Percentiles rank a stretch among this genome's conserved stretches.
These are phyloP conservation scores for Astraeus odoratus DNA, from an alignment of 768 basidiomycete genomes.

Conservation along the genomic window DNA sequence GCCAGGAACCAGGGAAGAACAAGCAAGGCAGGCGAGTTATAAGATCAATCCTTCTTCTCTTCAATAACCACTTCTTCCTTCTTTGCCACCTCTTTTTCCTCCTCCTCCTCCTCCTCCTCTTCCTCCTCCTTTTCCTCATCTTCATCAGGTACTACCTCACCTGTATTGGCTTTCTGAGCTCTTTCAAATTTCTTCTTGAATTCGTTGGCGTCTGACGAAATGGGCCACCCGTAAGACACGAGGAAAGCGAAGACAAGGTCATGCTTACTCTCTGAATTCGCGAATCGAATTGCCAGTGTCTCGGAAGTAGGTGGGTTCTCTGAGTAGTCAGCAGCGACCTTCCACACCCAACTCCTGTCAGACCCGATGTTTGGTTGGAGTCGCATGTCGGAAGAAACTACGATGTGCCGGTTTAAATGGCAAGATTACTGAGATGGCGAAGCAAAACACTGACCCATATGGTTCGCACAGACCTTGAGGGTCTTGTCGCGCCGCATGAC, in stretches of 20 bases:
- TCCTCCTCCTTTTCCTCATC: conserved; percentile 4
- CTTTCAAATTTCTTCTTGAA: conserved; percentile 90
- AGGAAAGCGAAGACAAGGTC: neutral
- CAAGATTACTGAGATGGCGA: neutral
- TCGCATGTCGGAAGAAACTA: conserved; percentile 85
- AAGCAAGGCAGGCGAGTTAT: conserved; percentile 12
- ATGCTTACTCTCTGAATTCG: conserved; percentile 86
- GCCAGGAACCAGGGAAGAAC: conserved; percentile 5
- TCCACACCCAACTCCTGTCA: conserved; percentile 99
- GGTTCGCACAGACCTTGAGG: conserved; percentile 98
- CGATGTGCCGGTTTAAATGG: conserved; percentile 4
- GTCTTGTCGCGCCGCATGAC: conserved; percentile 99
- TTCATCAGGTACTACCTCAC: conserved; percentile 21
- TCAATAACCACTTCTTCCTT: conserved; percentile 11
- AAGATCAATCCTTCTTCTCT: conserved; percentile 24
- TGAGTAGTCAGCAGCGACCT: conserved; percentile 91
- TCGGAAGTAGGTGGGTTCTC: conserved; percentile 87
- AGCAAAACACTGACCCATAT: conserved; percentile 57
- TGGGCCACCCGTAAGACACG: conserved; percentile 5
- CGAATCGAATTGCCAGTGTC: conserved; percentile 97
- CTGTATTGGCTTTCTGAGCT: conserved; percentile 63
- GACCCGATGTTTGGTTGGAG: conserved; percentile 98
- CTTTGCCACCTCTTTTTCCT: conserved; percentile 25
- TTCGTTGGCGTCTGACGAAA: conserved; percentile 60
- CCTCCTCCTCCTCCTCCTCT: conserved; percentile 18